Base-by-base conservation (phyloP, 805 yeast species). In the Candida adriatica region DNA sequence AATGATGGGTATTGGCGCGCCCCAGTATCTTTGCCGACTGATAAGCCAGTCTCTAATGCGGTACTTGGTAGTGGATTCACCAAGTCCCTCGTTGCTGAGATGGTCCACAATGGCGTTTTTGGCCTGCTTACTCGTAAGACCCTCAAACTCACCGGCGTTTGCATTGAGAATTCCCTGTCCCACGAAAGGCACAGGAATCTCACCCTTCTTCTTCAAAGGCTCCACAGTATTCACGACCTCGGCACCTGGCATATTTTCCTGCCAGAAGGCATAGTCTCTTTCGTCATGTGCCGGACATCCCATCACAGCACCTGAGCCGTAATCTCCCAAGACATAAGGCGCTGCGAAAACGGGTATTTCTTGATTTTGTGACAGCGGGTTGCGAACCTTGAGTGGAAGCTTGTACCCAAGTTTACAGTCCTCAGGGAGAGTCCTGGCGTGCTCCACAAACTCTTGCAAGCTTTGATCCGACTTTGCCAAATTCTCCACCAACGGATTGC, bases 21-120 rank as follows among this genome's bases (percentile, higher is more conserved):
- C 98, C 98, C 98, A 92, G 56, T 82, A 90, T 38, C 98, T 63
- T 56, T 92, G 98, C 51, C 98, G 73, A 48, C 94, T 80, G 28
- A 92, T 81, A 17, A 92, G 68, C 98, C 98, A 92, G 52, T 92
- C 98, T 44, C 96, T 69, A 18, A 92, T 61, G 42, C 78, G 71
- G 48, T 67, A 79, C 41, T 77, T 77, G 0, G 68, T 65, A 4
- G 70, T 62, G 4, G 44, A 36, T 2, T 56, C 42, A 1, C 90
- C 96, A 2, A 55, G 24, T 0, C 58, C 56, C 0, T 38, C 29
- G 0, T 43, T 29, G 13, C 49, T 55, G n/a, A 87, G 57, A 9
- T 58, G 51, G 1, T 58, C 43, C 0, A 68, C 52, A 16, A 85
- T 66, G 13, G 50, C 48, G 1, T 47, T 33, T 8, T 72, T 68